Base-by-base conservation (phyloP, 805 yeast species). In the Tetrapisispora arboricola region DNA sequence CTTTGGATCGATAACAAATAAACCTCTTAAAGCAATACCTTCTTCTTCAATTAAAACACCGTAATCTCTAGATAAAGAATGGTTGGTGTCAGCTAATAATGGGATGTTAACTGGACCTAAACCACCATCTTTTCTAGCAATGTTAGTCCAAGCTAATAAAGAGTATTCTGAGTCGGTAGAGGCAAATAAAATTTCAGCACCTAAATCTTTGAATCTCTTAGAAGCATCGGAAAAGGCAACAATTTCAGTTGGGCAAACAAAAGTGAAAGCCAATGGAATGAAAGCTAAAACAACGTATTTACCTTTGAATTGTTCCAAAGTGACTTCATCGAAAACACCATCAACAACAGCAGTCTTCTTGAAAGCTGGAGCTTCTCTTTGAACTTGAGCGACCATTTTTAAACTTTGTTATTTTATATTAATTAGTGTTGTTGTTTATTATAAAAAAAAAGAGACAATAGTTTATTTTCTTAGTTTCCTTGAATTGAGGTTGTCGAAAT, bases 241-340 rank as follows among this genome's bases (percentile, higher is more conserved):
- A 74, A 92, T 88, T 76, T 92, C 97, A 55, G 98, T 92, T 68
- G 99, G 98, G 73, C 98, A 92, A 50, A 92, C 97, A 57, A 92
- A 92, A 47, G 99, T 92, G 88, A 92, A 92, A 40, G 98, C 98
- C 77, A 90, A 73, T 68, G 98, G 99, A 66, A 92, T 82, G 74
- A 92, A 92, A 49, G 94, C 97, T 61, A 92, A 76, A 51, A 92
- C 70, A 54, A 92, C 96, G 95, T 96, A 92, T 72, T 92, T 85
- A 63, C 98, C 98, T 73, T 81, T 81, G 84, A 81, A 92, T 70
- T 85, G 83, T 60, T 90, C 97, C 57, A 92, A 80, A 47, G 94
- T 75, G 57, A 92, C 75, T 62, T 92, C 96, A 75, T 92, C 97
- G 64, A 92, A 90, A 51, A 77, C 73, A 70, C 97, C 97, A 72